Evolutionary conservation across 805 yeast species (phyloP).

Genomic region (Sugiyamaella marilandica): DNA sequence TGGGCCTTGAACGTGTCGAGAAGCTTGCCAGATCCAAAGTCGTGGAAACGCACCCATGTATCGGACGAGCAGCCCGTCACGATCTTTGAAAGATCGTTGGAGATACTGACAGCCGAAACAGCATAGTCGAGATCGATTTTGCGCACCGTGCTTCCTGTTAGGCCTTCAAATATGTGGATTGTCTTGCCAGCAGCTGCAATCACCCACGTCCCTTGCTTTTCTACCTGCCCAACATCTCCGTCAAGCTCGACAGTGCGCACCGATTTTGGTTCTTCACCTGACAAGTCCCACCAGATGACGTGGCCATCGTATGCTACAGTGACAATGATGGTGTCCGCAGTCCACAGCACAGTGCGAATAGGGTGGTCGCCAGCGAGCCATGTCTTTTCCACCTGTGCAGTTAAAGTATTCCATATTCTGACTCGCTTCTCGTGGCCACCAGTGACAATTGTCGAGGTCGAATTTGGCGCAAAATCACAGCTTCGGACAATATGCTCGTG

Average conservation of each 20-base stretch:
- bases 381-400: conserved; percentile 13
- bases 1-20: conserved; percentile 90
- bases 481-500: conserved; percentile 26
- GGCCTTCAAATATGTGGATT: conserved; percentile 20
- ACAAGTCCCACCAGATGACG: conserved; percentile 29
- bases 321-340: conserved; percentile 13
- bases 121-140: conserved; percentile 23
- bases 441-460: conserved; percentile 17
- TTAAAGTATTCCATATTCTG: conserved; percentile 23
- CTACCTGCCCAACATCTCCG: conserved; percentile 23
- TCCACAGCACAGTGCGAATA: conserved; percentile 25
- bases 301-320: conserved; percentile 23
- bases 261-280: conserved; percentile 11
- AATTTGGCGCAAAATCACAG: conserved; percentile 17
- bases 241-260: conserved; percentile 4
- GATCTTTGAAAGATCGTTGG: conserved; percentile 19
- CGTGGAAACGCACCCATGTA: conserved; percentile 33
- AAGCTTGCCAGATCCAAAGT: conserved; percentile 67
- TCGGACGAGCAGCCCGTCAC: conserved; percentile 28
- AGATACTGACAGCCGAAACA: conserved; percentile 27
- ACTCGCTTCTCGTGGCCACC: conserved; percentile 29
- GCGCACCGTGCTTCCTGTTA: conserved; percentile 18
- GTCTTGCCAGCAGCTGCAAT: conserved; percentile 24
- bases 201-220: conserved; percentile 19
- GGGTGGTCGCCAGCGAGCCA: conserved; percentile 23